Evolutionary conservation across 768 basidiomycete genomes (phyloP), one percentile per base, ranked within the genome.

Genomic region (Suillus clintonianus): DNA sequence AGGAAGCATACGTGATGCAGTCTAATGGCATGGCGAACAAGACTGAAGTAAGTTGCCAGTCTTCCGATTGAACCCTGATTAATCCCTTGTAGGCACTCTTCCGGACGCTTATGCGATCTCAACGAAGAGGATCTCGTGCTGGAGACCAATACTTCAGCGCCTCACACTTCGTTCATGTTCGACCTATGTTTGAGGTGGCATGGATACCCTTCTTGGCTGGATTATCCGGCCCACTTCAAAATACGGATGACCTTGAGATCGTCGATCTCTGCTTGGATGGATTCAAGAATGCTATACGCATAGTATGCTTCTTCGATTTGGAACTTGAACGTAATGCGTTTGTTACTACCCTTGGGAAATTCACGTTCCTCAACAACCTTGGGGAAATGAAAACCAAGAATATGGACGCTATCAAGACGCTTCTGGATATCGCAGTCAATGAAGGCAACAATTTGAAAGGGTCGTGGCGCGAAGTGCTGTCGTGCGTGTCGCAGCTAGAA

Each of bases 311-410:
- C 77, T 99, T 99, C 73, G 97, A 99, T 71, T 82, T 99, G 67
- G 97, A 99, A 74, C 82, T 99, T 47, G 95, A 98, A 74, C 88
- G 97, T n/a, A 99, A 99, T 71, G 97, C 96, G 0, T 99, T 99
- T 72, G 95, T 99, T 51, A 95, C 96, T 22, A 99, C 97, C 0
- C 82, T 99, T 22, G 89, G 84, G 42, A 99, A 99, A 75, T 98
- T 99, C 76, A 99, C 97, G 0, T 97, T 97, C 83, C 82, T 99
- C 66, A 98, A 93, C 76, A 99, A 99, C 72, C 79, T 99, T 5
- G 95, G 95, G 61, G 97, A 99, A 81, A 99, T 99, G 97, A 96
- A 95, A 79, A 85, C 94, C 39, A 99, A 99, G 82, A 99, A 99
- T 73, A 97, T 99, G 88, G 97, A 99, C 74, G 97, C 97, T 7